phyloP scores from a whole-genome alignment of 495 filamentous ascomycete genomes.

The Immersiella caudata region DNA sequence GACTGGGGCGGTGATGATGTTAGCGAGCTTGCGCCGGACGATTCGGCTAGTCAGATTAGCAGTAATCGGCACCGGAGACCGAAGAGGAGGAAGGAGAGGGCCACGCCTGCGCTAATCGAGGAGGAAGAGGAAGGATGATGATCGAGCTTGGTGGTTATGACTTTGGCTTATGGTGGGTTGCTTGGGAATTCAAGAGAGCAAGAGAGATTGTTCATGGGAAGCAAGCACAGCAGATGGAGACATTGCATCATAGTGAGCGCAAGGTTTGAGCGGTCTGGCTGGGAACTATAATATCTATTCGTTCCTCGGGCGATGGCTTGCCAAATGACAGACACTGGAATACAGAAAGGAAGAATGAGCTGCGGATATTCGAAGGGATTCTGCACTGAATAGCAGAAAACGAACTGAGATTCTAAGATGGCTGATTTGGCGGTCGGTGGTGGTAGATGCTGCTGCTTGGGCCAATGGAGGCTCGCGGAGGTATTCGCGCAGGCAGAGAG shows the following conservation, averaged over 20 bases:
- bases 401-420: not conserved
- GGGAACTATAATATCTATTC: not conserved
- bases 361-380: not conserved
- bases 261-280: not conserved
- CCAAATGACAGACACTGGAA: not conserved
- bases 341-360: not conserved
- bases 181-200: not conserved
- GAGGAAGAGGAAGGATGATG: slow-evolving; percentile 60
- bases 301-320: not conserved
- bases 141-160: not conserved
- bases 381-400: not conserved
- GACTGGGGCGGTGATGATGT: slow-evolving; percentile 70
- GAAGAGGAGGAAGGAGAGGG: slow-evolving; percentile 70
- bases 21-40: slow-evolving; percentile 73
- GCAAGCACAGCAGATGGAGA: not conserved
- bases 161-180: not conserved
- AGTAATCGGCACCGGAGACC: slow-evolving; percentile 70
- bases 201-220: not conserved
- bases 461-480: too few relatives aligned
- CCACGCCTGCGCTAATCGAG: slow-evolving; percentile 82
- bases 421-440: too few relatives aligned
- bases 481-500: too few relatives aligned
- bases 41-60: slow-evolving; percentile 84
- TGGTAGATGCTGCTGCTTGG: too few relatives aligned
- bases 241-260: not conserved